Evolutionary conservation across 371 early-diverging fungal species (phyloP), one percentile per base, ranked within the genome.

Genomic region (Massospora cicadina): DNA sequence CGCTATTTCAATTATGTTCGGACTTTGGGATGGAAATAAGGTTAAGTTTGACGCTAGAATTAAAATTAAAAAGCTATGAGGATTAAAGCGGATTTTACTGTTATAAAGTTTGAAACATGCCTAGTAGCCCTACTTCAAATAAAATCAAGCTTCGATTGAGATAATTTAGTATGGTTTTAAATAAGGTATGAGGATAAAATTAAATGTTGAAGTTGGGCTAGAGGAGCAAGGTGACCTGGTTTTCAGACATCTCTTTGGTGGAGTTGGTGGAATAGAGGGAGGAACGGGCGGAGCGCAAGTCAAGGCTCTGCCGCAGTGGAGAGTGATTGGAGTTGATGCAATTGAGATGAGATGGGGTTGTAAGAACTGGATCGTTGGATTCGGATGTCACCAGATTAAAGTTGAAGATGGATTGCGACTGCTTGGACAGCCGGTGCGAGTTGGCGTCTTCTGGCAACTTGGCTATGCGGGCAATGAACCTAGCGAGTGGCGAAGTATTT

Each of bases 321-420:
- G 43, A 10, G 10, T 43, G 58, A 10, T 27, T 3, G 12, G 71
- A 70, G 30, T 57, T 25, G 58, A n/a, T n/a, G 28, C 28, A n/a
- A 13, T 3, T 23, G 25, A 23, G 58, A 12, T 57, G 69, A 69
- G 25, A 68, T 54, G 5, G 65, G 63, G 28, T 67, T 56, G 31
- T 61, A 69, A 33, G 66, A 56, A 7, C 66, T 68, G 55, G 66
- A 65, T 5, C 63, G 65, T 31, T 63, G 65, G 43, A 2, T 61
- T 62, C 60, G 60, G 54, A 54, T 28, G 54, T 28, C 43, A 55
- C 23, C 63, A 60, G 32, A 33, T 33, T 26, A 55, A 17, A 32
- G 60, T 33, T 7, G 59, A 60, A 33, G 65, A 32, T 56, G 43
- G 31, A 33, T 7, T 62, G 62, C 7, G 62, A 62, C 43, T 24